Evolutionary conservation across 176 grass and related monocot genomes (phyloP).

Genomic region (Elaeis guineensis): DNA sequence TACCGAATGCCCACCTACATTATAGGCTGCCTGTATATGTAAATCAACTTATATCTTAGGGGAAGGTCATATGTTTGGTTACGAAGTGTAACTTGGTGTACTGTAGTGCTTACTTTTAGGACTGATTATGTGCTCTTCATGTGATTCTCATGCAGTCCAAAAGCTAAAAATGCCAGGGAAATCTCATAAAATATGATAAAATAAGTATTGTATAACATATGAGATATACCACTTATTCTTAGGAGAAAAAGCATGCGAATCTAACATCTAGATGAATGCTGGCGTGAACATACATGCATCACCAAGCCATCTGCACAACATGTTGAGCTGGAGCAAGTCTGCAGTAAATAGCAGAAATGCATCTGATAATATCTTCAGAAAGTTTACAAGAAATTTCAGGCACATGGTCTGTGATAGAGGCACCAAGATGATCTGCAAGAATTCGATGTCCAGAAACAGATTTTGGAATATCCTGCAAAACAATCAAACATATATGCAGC

Average conservation of each 20-base stretch:
- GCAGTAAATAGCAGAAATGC: constrained; percentile 37
- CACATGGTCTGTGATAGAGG: constrained; percentile 19
- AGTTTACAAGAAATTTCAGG: constrained; percentile 35
- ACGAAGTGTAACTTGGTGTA: background rate
- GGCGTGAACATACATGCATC: constrained; percentile 33
- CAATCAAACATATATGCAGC: background rate
- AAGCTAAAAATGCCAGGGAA: constrained; percentile 33
- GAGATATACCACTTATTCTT: too few relatives aligned
- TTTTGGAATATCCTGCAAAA: constrained; percentile 5
- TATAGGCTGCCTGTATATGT: constrained; percentile 68
- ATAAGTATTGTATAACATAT: too few relatives aligned
- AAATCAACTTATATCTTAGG: constrained; percentile 20
- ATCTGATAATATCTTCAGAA: constrained; percentile 39
- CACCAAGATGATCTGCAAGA: constrained; percentile 24
- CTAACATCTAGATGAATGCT: too few relatives aligned
- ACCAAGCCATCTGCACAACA: constrained; percentile 13
- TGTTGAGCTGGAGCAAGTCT: constrained; percentile 21
- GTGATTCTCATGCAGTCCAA: constrained; percentile 32
- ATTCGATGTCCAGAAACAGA: constrained; percentile 8
- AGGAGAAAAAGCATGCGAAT: too few relatives aligned
- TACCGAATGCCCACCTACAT: constrained; percentile 81
- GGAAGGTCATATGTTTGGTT: background rate
- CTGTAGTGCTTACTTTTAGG: constrained; percentile 19
- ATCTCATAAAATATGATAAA: background rate
- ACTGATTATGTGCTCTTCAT: constrained; percentile 23